phyloP scores from a whole-genome alignment of 345 rosid species.

The Hibiscus mutabilis region DNA sequence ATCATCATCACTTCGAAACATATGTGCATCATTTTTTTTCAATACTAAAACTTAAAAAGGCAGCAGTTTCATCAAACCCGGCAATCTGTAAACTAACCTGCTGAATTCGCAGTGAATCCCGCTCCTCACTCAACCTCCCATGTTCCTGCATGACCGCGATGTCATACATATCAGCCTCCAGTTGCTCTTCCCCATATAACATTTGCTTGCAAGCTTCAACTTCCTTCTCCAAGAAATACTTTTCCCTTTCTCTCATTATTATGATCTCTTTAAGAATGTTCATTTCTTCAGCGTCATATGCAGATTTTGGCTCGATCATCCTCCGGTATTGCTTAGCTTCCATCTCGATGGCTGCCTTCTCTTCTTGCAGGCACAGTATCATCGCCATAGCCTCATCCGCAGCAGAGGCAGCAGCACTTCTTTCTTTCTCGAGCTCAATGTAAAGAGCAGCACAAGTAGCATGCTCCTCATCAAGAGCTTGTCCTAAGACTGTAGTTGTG shows the following conservation, averaged over 20 bases:
- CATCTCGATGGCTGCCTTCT: conserved; percentile 59
- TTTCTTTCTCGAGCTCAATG: conserved; percentile 69
- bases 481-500: conserved; percentile 29
- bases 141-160: not conserved
- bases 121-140: conserved; percentile 22
- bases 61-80: not conserved
- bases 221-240: conserved; percentile 62
- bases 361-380: conserved; percentile 61
- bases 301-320: conserved; percentile 69
- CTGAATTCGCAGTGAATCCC: conserved; percentile 12
- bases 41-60: not conserved
- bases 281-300: conserved; percentile 39
- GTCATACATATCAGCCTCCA: conserved; percentile 20
- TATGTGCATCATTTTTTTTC: not conserved
- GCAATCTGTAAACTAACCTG: conserved; percentile 17
- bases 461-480: conserved; percentile 39
- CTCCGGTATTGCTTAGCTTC: conserved; percentile 67
- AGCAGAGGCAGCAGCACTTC: conserved; percentile 64
- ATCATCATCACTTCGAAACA: conserved; percentile 11
- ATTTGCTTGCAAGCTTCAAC: conserved; percentile 46
- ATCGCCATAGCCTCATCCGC: conserved; percentile 70
- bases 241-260: conserved; percentile 60
- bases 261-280: conserved; percentile 64
- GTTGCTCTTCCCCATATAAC: conserved; percentile 35
- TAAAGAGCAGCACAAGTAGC: conserved; percentile 34